These are phyloP conservation scores for Podochytrium sp. DNA, from an alignment of 192 early-diverging fungal species.

Conservation along the genomic window DNA sequence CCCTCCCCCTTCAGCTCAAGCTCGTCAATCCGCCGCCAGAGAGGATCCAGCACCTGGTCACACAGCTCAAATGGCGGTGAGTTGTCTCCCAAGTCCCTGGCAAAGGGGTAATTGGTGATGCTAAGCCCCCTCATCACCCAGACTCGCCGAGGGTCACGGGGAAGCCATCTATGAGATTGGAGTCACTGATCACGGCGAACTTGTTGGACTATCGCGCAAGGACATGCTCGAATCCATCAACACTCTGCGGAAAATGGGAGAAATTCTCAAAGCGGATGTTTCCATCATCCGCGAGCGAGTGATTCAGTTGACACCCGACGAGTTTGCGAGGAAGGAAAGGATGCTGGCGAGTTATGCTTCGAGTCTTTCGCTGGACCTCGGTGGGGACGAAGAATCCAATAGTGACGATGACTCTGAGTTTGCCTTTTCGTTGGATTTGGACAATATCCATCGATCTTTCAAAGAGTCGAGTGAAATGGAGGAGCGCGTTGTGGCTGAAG, in stretches of 20 bases:
- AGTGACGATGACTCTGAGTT: slow-evolving; percentile 13
- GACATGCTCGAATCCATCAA: slow-evolving; percentile 67
- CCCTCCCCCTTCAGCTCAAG: slow-evolving; percentile 60
- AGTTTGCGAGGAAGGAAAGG: neutral
- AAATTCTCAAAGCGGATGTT: slow-evolving; percentile 66
- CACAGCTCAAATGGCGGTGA: slow-evolving; percentile 88
- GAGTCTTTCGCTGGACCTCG: neutral
- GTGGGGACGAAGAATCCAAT: slow-evolving; percentile 36
- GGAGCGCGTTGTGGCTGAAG: slow-evolving; percentile 72
- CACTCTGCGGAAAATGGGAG: slow-evolving; percentile 69
- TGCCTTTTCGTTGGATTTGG: slow-evolving; percentile 28
- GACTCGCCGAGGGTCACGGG: slow-evolving; percentile 82
- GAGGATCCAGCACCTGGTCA: slow-evolving; percentile 83
- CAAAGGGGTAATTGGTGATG: neutral
- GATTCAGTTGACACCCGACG: slow-evolving; percentile 31
- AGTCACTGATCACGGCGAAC: slow-evolving; percentile 80
- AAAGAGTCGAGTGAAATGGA: slow-evolving; percentile 7
- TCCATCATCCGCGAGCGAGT: slow-evolving; percentile 60
- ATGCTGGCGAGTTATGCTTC: slow-evolving; percentile 18
- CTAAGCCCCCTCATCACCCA: neutral
- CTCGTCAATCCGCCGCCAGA: slow-evolving; percentile 67
- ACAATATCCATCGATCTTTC: slow-evolving; percentile 36
- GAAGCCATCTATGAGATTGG: slow-evolving; percentile 89
- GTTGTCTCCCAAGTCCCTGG: neutral
- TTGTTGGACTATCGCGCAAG: slow-evolving; percentile 67